A percentile compares a stretch with the other conserved stretches of the same genome.
Evolutionary conservation across 352 stramenopile genomes (phyloP).

Genomic region (Phytophthora capsici): DNA sequence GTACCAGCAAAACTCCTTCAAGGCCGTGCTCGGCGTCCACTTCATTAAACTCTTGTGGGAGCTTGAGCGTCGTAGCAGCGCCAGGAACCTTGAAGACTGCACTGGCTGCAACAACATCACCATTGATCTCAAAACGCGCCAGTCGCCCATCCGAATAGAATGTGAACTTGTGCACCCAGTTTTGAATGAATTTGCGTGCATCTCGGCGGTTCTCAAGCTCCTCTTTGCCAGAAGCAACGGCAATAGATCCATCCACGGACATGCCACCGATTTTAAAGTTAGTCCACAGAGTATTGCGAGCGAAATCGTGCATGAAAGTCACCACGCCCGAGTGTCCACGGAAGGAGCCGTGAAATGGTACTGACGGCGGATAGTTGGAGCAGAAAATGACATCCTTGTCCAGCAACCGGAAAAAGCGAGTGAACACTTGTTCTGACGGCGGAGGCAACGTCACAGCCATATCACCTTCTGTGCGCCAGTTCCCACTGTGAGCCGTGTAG

Average conservation of each 20-base stretch:
- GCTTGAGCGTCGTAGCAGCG: slow-evolving; percentile 82
- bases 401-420: slow-evolving; percentile 85
- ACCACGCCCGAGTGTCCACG: slow-evolving; percentile 77
- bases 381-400: slow-evolving; percentile 90
- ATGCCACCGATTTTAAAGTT: slow-evolving; percentile 89
- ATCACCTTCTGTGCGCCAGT: slow-evolving; percentile 85
- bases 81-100: slow-evolving; percentile 89
- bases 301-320: slow-evolving; percentile 82
- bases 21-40: slow-evolving; percentile 82
- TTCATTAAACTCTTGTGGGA: slow-evolving; percentile 90
- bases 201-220: slow-evolving; percentile 89
- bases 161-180: slow-evolving; percentile 92
- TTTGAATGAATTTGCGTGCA: slow-evolving; percentile 86
- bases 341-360: slow-evolving; percentile 88
- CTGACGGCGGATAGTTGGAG: slow-evolving; percentile 88
- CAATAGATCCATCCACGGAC: slow-evolving; percentile 84
- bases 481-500: slow-evolving; percentile 80
- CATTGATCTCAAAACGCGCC: slow-evolving; percentile 89
- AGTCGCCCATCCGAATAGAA: slow-evolving; percentile 87
- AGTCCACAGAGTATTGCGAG: slow-evolving; percentile 79
- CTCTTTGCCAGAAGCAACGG: slow-evolving; percentile 85
- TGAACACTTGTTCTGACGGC: slow-evolving; percentile 88
- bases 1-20: slow-evolving; percentile 71
- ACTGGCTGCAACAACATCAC: slow-evolving; percentile 85
- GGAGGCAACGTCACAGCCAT: slow-evolving; percentile 89